These are phyloP conservation scores for Parastagonospora avenae DNA, from an alignment of 2,329 filamentous ascomycete genomes.

Conservation along the genomic window DNA sequence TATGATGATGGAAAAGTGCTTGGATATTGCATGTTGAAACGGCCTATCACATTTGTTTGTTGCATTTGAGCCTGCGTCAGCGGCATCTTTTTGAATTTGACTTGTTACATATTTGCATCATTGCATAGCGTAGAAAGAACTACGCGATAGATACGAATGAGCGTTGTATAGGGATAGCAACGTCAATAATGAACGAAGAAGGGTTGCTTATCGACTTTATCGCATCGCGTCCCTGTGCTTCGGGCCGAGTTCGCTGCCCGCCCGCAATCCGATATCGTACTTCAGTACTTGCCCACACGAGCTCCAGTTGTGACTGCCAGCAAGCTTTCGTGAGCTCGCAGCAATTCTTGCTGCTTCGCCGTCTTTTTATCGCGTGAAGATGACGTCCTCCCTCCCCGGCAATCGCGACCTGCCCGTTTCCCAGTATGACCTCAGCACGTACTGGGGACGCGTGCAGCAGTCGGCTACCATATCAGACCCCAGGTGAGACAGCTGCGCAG, in stretches of 20 bases:
- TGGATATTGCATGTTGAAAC: slow-evolving; percentile 4
- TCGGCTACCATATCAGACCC: slow-evolving; percentile 90
- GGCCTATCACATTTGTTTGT: not conserved
- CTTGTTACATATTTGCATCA: slow-evolving; percentile 1
- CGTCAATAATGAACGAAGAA: not conserved
- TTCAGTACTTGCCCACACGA: slow-evolving; percentile 10
- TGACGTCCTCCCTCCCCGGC: slow-evolving; percentile 68
- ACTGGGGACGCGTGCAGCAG: slow-evolving; percentile 93
- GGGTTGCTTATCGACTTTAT: slow-evolving; percentile 4
- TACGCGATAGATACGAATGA: not conserved
- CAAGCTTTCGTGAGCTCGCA: slow-evolving; percentile 5
- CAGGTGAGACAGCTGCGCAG: slow-evolving; percentile 68
- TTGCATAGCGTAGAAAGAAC: not conserved
- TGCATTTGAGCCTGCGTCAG: no score
- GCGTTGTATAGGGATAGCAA: not conserved
- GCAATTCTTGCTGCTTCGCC: not conserved
- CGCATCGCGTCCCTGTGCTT: slow-evolving; percentile 1
- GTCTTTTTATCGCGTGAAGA: slow-evolving; percentile 29
- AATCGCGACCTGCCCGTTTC: slow-evolving; percentile 85
- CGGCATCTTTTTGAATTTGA: not conserved
- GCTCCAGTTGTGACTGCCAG: not conserved
- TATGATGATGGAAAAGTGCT: not conserved
- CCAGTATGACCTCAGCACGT: slow-evolving; percentile 89
- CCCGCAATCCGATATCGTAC: slow-evolving; percentile 23
- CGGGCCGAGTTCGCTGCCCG: slow-evolving; percentile 16